Evolutionary conservation across 352 stramenopile species (phyloP).

Genomic region (Phytophthora hybrid): DNA sequence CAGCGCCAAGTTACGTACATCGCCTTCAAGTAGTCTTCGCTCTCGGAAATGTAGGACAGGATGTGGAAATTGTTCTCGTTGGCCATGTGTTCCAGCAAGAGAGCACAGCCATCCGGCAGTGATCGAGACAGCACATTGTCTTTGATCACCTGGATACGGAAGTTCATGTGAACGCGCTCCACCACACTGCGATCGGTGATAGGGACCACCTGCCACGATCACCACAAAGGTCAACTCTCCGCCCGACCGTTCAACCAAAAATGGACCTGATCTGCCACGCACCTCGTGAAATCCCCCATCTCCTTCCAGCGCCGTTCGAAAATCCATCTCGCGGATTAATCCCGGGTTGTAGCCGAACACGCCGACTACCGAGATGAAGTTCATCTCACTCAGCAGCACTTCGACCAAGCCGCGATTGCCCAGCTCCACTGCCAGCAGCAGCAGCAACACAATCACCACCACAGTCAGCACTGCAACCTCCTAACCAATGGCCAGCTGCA

Average conservation of each 20-base stretch:
- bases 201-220: conserved; percentile 60
- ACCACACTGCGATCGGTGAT: conserved; percentile 71
- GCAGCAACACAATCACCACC: neutral
- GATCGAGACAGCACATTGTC: conserved; percentile 86
- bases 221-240: conserved; percentile 9
- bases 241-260: neutral
- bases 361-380: conserved; percentile 86
- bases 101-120: conserved; percentile 73
- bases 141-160: conserved; percentile 89
- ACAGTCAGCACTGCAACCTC: neutral
- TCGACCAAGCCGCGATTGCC: conserved; percentile 75
- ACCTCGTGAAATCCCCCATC: conserved; percentile 76
- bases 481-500: neutral
- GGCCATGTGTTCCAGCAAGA: conserved; percentile 83
- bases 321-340: conserved; percentile 80
- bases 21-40: conserved; percentile 70
- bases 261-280: neutral
- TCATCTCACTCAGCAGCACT: conserved; percentile 72
- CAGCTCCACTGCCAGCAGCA: conserved; percentile 65
- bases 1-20: conserved; percentile 46
- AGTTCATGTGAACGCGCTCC: conserved; percentile 86
- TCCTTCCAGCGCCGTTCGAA: conserved; percentile 69
- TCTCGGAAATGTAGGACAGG: conserved; percentile 81
- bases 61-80: conserved; percentile 91
- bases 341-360: conserved; percentile 85